phyloP scores from a whole-genome alignment of 2,329 filamentous ascomycete genomes.

The Exophiala mesophila region DNA sequence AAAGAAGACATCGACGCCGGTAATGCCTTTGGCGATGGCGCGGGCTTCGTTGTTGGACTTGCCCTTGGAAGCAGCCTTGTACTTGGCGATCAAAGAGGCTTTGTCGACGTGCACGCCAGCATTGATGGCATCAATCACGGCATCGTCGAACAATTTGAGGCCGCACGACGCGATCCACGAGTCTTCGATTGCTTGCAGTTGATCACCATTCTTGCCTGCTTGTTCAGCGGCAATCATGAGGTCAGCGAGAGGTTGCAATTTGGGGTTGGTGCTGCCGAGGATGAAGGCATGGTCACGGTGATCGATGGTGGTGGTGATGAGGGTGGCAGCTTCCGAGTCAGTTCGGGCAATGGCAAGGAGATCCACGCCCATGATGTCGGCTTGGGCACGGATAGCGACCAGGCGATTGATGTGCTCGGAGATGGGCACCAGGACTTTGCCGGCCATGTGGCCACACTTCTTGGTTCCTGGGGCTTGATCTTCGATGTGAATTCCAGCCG shows the following conservation, averaged over 20 bases:
- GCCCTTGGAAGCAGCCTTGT: conserved; percentile 64
- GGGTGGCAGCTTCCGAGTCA: conserved; percentile 93
- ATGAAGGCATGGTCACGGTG: conserved; percentile 93
- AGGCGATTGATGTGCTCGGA: conserved; percentile 97
- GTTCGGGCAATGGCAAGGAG: conserved; percentile 89
- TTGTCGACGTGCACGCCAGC: conserved; percentile 64
- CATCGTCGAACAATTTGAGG: conserved; percentile 85
- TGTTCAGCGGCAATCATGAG: conserved; percentile 84
- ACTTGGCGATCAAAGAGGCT: conserved; percentile 60
- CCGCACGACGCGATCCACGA: conserved; percentile 73
- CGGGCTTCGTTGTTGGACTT: conserved; percentile 82
- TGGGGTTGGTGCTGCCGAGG: conserved; percentile 79
- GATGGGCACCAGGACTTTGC: conserved; percentile 94
- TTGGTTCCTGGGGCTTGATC: conserved; percentile 97
- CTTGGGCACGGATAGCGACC: conserved; percentile 93
- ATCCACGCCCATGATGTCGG: conserved; percentile 96
- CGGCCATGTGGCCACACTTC: conserved; percentile 99
- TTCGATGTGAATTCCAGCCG: conserved; percentile 96
- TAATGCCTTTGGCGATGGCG: conserved; percentile 69
- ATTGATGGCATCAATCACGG: conserved; percentile 77
- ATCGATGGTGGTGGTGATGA: conserved; percentile 96
- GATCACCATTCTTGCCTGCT: conserved; percentile 70
- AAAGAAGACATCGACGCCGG: conserved; percentile 79
- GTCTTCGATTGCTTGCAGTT: conserved; percentile 90
- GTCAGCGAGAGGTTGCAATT: conserved; percentile 77